Evolutionary conservation across 2,329 filamentous ascomycete species (phyloP), one percentile per base, ranked within the genome.

Genomic region (Botrytis sinoallii): DNA sequence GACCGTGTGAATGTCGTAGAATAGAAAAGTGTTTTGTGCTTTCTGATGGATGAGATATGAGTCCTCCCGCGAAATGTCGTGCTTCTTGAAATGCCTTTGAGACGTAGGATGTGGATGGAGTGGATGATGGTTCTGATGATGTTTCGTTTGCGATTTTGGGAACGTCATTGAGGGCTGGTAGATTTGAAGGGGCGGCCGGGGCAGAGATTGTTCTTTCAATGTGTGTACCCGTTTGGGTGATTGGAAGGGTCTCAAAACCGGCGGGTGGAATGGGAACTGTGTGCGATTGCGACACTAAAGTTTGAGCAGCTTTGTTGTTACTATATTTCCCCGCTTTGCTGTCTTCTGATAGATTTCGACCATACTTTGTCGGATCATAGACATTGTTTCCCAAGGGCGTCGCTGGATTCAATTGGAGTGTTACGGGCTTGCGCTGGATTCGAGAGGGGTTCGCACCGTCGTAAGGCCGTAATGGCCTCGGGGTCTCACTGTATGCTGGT

Each of bases 11-110:
- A 79, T 93, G 91, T 0, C 91, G 88, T 38, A 93, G 85, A 73
- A 93, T 88, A 64, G 87, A 90, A 80, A 87, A 89, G 81, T 92
- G 89, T 74, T 87, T 89, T 4, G 86, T 92, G 0, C 89, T 90
- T 78, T 91, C 90, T 32, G 85, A 86, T 0, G 91, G 89, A 73
- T 89, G 90, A 25, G 85, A 85, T 71, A 93, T 84, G 35, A 93
- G 84, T 0, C 91, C 90, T 4, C 89, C 88, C 2, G 90, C 89
- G 75, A 92, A 89, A 79, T 92, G 88, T 52, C 88, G 85, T 0
- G 89, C 89, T 77, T 92, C 90, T 14, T 70, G 73, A 12, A 85
- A 79, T 18, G 77, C 79, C 35, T 77, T 76, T 63, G 78, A 75
- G 16, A 79, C 35, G 57, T 65, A 73, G 18, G 75, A 76, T 25